Base-by-base conservation (phyloP, 345 rosid genomes). In the Populus euphratica region DNA sequence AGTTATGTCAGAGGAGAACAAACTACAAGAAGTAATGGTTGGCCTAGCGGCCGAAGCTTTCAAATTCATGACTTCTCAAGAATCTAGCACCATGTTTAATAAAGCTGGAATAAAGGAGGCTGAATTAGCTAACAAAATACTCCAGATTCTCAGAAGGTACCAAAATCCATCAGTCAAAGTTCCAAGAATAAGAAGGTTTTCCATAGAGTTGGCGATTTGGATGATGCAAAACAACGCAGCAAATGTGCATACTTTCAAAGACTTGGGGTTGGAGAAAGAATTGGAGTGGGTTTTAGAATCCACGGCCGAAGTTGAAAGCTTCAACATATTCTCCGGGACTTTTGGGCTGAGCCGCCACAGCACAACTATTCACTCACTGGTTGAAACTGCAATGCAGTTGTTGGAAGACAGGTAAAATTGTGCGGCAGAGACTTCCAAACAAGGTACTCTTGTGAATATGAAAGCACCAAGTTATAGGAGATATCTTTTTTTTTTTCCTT, bases 1-100 rank as follows among this genome's bases (percentile, higher is more conserved):
- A 56, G 85, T 91, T 1, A 80, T 88, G 83, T 86, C 89, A 47
- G 90, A 82, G 73, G 92, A 91, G 71, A 79, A 81, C 83, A 96
- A 96, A 77, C 68, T 88, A 75, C 99, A 93, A 68, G 99, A 96
- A 88, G 97, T 93, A 73, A 93, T 96, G 97, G 73, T 89, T 72
- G 95, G 94, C 71, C 83, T 86, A 79, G 94, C 87, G 18, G 87
- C 79, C 47, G 91, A 88, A 70, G 85, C 87, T 68, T 90, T 93
- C 85, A 91, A 77, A 69, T 86, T 84, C 83, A 83, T 90, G 95
- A 82, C 76, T 13, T 71, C 81, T 69, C 80, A 87, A 71, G 97
- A 93, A 84, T 83, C 89, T 31, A 82, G 62, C 70, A 66, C 67
- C 43, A 71, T 83, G 81, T 87, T 91, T 11, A 76, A 84, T 18